These are phyloP conservation scores for Schwanniomyces vanrijiae DNA, from an alignment of 805 yeast genomes.

Conservation along the genomic window DNA sequence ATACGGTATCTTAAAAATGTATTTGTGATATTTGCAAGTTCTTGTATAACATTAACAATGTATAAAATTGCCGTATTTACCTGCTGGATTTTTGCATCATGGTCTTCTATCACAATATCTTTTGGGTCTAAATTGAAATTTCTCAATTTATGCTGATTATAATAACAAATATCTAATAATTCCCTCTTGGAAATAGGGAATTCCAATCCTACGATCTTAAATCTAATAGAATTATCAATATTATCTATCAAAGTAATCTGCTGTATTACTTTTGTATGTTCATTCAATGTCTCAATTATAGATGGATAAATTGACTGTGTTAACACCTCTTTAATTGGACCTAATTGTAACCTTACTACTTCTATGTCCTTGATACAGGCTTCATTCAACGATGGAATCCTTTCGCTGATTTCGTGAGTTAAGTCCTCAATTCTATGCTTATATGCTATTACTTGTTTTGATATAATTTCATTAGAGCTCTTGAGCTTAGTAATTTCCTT, in stretches of 20 bases:
- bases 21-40: conserved; percentile 24
- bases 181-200: conserved; percentile 34
- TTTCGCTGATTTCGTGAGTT: conserved; percentile 14
- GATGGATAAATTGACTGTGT: conserved; percentile 19
- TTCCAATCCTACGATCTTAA: conserved; percentile 32
- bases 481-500: conserved; percentile 19
- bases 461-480: conserved; percentile 20
- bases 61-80: conserved; percentile 33
- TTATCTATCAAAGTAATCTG: conserved; percentile 29
- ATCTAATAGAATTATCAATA: conserved; percentile 18
- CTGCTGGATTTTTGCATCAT: conserved; percentile 16
- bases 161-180: conserved; percentile 29
- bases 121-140: conserved; percentile 9
- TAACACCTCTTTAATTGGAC: conserved; percentile 26
- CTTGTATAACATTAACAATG: conserved; percentile 26
- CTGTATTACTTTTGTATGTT: conserved; percentile 14
- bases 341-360: conserved; percentile 23
- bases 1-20: conserved; percentile 29
- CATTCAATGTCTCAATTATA: conserved; percentile 14
- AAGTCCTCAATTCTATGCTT: conserved; percentile 21
- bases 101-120: conserved; percentile 8
- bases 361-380: conserved; percentile 23
- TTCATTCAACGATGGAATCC: conserved; percentile 13
- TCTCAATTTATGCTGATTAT: conserved; percentile 10
- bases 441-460: conserved; percentile 19